Percentiles rank a stretch among this genome's conserved stretches.
Conservation (phyloP, 768 basidiomycete species). For the Tremella fuciformis region DNA sequence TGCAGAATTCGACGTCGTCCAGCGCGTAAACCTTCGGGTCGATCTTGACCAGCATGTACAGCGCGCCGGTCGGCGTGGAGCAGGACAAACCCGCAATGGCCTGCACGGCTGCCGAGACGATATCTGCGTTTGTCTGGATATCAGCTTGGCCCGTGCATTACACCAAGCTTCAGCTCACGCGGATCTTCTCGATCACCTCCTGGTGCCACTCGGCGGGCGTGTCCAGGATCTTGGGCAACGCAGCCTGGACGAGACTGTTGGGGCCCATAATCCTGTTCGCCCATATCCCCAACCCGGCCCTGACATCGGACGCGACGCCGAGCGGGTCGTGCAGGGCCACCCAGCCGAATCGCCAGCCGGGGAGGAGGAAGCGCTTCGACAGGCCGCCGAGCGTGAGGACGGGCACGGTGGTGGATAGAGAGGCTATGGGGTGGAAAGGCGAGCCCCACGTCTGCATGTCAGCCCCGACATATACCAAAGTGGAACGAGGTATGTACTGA, state of each 20-base stretch:
- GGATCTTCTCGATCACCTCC: conserved; percentile 40
- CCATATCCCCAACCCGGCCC: conserved; percentile 43
- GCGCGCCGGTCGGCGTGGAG: conserved; percentile 35
- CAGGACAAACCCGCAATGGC: conserved; percentile 37
- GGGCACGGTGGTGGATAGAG: conserved; percentile 44
- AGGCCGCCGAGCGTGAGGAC: conserved; percentile 51
- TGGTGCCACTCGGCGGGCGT: conserved; percentile 39
- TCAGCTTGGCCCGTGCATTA: neutral
- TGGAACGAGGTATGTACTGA: conserved; percentile 15
- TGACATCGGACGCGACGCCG: conserved; percentile 37
- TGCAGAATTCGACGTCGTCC: conserved; percentile 48
- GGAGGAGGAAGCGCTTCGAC: conserved; percentile 53
- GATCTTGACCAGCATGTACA: conserved; percentile 47
- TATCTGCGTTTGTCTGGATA: conserved; percentile 32
- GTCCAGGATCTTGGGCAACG: conserved; percentile 42
- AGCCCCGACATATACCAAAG: neutral
- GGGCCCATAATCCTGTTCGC: conserved; percentile 52
- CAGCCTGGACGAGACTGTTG: conserved; percentile 40
- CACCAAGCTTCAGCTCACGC: conserved; percentile 22
- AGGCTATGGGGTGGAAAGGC: conserved; percentile 49
- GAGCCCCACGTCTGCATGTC: conserved; percentile 40
- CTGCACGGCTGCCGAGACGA: conserved; percentile 26
- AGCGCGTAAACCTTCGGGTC: conserved; percentile 28
- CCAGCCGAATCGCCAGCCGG: conserved; percentile 53
- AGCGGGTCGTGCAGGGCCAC: conserved; percentile 50